Conservation (phyloP, 208 protist species). For the Jaenimonas drosophilae region DNA sequence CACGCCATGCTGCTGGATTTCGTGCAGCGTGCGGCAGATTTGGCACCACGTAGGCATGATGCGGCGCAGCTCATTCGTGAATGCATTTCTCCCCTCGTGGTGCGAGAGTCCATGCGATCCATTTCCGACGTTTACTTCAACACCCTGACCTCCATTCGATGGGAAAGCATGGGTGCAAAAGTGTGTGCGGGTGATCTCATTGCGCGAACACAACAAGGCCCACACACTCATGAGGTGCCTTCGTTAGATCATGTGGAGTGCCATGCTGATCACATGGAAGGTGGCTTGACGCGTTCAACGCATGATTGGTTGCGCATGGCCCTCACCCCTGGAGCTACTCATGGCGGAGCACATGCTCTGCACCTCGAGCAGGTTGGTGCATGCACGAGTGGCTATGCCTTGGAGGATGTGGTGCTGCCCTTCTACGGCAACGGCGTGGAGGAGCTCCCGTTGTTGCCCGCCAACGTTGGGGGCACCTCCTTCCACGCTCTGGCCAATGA, state of each 20-base stretch:
- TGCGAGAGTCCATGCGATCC: slow-evolving; percentile 59
- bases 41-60: slow-evolving; percentile 32
- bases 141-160: slow-evolving; percentile 57
- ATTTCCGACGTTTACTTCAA: slow-evolving; percentile 79
- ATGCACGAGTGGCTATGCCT: slow-evolving; percentile 29
- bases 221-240: neutral
- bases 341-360: slow-evolving; percentile 5
- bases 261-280: slow-evolving; percentile 61
- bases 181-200: slow-evolving; percentile 62
- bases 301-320: slow-evolving; percentile 50
- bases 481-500: slow-evolving; percentile 31
- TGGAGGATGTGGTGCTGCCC: slow-evolving; percentile 64
- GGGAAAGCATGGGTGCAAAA: slow-evolving; percentile 19
- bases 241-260: slow-evolving; percentile 28
- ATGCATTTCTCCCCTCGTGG: slow-evolving; percentile 30
- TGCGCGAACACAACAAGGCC: slow-evolving; percentile 1
- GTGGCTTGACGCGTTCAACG: slow-evolving; percentile 25
- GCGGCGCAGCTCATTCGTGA: slow-evolving; percentile 69
- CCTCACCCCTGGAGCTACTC: slow-evolving; percentile 2
- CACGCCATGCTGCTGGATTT: slow-evolving; percentile 68
- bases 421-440: slow-evolving; percentile 19
- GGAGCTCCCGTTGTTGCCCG: slow-evolving; percentile 13
- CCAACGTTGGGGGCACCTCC: slow-evolving; percentile 6
- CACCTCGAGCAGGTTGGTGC: slow-evolving; percentile 15
- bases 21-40: slow-evolving; percentile 34